These are phyloP conservation scores for Choiromyces venosus DNA, from an alignment of 495 filamentous ascomycete species.

Conservation along the genomic window DNA sequence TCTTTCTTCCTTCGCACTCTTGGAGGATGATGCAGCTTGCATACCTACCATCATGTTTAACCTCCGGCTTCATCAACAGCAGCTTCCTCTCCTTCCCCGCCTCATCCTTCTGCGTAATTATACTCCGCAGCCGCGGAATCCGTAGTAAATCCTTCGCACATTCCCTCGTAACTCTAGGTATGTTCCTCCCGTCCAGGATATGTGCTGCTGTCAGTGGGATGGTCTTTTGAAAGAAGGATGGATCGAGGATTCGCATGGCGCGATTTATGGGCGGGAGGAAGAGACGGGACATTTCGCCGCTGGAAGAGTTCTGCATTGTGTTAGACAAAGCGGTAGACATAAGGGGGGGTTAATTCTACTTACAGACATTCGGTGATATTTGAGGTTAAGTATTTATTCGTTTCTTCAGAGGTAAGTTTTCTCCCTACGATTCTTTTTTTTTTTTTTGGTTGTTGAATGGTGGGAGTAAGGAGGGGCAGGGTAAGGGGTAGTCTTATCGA, in stretches of 20 bases:
- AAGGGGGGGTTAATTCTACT: not conserved
- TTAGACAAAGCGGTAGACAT: not conserved
- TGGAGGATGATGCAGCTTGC: slow-evolving; percentile 19
- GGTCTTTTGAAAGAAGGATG: slow-evolving; percentile 70
- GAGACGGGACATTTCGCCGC: slow-evolving; percentile 44
- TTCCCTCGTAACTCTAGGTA: slow-evolving; percentile 58
- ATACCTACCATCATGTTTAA: slow-evolving; percentile 60
- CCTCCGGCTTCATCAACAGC: slow-evolving; percentile 64
- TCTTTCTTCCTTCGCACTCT: not conserved
- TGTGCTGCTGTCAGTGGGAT: slow-evolving; percentile 72
- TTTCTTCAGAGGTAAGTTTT: too few species aligned
- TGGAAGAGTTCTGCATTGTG: not conserved
- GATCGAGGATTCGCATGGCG: slow-evolving; percentile 71
- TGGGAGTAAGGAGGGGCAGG: not conserved
- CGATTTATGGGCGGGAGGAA: slow-evolving; percentile 81
- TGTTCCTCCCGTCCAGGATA: slow-evolving; percentile 64
- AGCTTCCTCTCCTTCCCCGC: slow-evolving; percentile 59
- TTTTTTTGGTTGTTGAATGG: not conserved
- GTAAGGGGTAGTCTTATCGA: not conserved
- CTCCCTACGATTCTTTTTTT: not conserved
- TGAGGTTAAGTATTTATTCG: too few species aligned
- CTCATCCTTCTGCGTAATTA: slow-evolving; percentile 50
- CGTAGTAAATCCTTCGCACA: slow-evolving; percentile 59
- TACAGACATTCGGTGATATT: not conserved
- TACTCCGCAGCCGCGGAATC: slow-evolving; percentile 54